Evolutionary conservation across 2,329 filamentous ascomycete species (phyloP).

Genomic region (Epichloe elymi): DNA sequence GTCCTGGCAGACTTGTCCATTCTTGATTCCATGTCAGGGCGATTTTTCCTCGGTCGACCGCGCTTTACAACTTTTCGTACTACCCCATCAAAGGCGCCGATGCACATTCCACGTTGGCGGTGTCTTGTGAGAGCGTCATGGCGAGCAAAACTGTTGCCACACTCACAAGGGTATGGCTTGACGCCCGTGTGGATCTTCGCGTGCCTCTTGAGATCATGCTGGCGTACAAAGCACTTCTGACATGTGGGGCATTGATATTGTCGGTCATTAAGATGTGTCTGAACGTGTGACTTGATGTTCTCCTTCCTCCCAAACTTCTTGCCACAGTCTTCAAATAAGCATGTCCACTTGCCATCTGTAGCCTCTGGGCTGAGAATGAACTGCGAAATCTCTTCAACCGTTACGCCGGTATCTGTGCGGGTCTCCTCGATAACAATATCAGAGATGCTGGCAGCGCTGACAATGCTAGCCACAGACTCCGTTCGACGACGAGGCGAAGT

Average conservation of each 20-base stretch:
- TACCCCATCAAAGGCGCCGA: constrained; percentile 78
- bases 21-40: constrained; percentile 43
- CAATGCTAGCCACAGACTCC: constrained; percentile 45
- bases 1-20: constrained; percentile 43
- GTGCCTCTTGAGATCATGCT: constrained; percentile 94
- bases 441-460: constrained; percentile 45
- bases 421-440: constrained; percentile 52
- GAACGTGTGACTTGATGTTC: constrained; percentile 96
- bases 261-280: constrained; percentile 92
- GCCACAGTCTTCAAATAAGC: constrained; percentile 63
- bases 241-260: constrained; percentile 92
- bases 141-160: constrained; percentile 85
- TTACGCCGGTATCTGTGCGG: constrained; percentile 70
- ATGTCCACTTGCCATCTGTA: constrained; percentile 66
- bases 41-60: constrained; percentile 49
- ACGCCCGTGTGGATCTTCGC: constrained; percentile 94
- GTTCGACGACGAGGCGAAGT: constrained; percentile 37
- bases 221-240: constrained; percentile 89
- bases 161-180: constrained; percentile 90
- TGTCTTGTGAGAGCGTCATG: constrained; percentile 93
- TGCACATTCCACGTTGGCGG: constrained; percentile 90
- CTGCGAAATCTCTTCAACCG: constrained; percentile 66
- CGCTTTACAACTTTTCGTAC: constrained; percentile 47
- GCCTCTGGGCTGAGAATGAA: constrained; percentile 63
- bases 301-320: constrained; percentile 95